Evolutionary conservation across 345 rosid genomes (phyloP).

Genomic region (Lagerstroemia speciosa): DNA sequence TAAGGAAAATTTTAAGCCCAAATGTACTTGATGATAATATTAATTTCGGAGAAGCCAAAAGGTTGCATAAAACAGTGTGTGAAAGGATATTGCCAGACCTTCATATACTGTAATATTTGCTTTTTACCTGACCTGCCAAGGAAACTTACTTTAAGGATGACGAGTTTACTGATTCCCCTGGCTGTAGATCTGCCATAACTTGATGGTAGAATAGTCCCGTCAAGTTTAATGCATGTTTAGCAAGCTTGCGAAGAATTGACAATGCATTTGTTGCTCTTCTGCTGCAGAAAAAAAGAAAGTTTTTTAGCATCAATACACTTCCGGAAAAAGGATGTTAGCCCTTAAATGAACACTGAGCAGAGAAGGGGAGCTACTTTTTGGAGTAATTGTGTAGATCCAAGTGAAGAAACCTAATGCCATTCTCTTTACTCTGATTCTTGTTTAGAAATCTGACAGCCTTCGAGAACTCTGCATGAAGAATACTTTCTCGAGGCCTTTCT

Average conservation of each 20-base stretch:
- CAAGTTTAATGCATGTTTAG: slow-evolving; percentile 56
- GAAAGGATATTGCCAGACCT: background rate
- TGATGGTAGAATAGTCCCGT: slow-evolving; percentile 74
- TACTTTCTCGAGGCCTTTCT: slow-evolving; percentile 84
- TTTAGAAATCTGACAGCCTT: slow-evolving; percentile 65
- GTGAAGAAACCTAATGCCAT: slow-evolving; percentile 68
- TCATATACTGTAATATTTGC: background rate
- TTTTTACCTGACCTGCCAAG: background rate
- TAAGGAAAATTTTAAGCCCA: background rate
- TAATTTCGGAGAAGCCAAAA: background rate
- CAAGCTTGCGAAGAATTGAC: slow-evolving; percentile 54
- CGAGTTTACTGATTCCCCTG: slow-evolving; percentile 27
- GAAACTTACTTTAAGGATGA: background rate
- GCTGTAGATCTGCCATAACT: slow-evolving; percentile 31
- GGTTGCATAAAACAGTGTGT: background rate
- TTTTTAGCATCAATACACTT: background rate
- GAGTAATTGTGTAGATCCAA: slow-evolving; percentile 82
- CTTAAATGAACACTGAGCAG: background rate
- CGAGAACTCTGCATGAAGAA: slow-evolving; percentile 75
- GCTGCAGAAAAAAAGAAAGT: slow-evolving; percentile 12
- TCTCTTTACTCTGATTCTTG: slow-evolving; percentile 47
- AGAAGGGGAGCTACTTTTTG: slow-evolving; percentile 38
- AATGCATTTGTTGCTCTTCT: slow-evolving; percentile 63
- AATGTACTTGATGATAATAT: background rate
- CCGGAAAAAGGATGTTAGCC: background rate